Percentiles rank a stretch among this genome's conserved stretches.
Evolutionary conservation across 352 stramenopile species (phyloP).

Genomic region (Globisporangium yorkense): DNA sequence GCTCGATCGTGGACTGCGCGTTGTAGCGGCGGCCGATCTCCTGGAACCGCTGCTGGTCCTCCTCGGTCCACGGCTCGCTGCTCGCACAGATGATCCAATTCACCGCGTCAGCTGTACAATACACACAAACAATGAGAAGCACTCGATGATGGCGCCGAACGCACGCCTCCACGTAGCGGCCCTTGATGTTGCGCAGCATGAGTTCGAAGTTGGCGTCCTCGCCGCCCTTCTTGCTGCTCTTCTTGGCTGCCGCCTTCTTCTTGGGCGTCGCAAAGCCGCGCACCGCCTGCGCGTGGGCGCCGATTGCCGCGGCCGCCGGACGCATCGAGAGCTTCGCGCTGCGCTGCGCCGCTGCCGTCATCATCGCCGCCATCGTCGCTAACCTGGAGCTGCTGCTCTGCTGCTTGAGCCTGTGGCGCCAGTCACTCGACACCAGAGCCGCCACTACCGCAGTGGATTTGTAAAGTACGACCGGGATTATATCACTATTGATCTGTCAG

Average conservation of each 20-base stretch:
- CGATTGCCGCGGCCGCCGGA: background rate
- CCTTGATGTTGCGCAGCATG: constrained; percentile 78
- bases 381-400: too few relatives aligned
- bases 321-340: constrained; percentile 7
- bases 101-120: background rate
- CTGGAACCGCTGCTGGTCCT: constrained; percentile 70
- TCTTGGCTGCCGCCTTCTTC: constrained; percentile 12
- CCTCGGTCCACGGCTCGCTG: constrained; percentile 74
- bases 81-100: background rate
- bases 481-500: background rate
- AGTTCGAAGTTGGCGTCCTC: constrained; percentile 78
- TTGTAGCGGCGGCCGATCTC: constrained; percentile 84
- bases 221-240: constrained; percentile 11
- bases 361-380: background rate
- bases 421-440: background rate
- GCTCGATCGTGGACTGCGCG: constrained; percentile 65
- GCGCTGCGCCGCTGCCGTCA: constrained; percentile 6
- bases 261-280: constrained; percentile 12
- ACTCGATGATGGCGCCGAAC: constrained; percentile 4
- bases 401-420: background rate
- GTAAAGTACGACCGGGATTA: background rate
- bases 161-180: constrained; percentile 69
- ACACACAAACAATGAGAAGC: background rate
- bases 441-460: too few relatives aligned
- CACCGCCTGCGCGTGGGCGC: background rate